phyloP scores from a whole-genome alignment of 1,139 yeast species.

The Hemisphaericaspora subhashii region DNA sequence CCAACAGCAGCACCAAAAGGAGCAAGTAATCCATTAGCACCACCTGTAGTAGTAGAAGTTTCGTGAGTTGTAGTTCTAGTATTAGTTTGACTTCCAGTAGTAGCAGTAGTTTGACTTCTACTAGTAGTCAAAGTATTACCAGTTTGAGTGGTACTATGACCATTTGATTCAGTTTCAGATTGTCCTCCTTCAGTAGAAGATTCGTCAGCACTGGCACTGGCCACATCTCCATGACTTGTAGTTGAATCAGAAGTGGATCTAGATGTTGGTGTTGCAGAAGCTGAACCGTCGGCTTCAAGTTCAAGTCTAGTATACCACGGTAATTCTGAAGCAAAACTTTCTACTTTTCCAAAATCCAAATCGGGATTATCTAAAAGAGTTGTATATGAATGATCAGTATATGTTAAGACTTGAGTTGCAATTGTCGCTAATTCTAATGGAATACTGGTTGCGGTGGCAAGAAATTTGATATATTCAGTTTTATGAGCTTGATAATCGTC shows the following conservation, averaged over 20 bases:
- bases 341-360: constrained; percentile 26
- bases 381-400: constrained; percentile 41
- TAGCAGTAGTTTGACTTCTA: constrained; percentile 6
- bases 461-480: constrained; percentile 28
- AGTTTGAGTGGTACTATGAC: background rate
- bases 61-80: constrained; percentile 8
- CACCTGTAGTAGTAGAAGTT: constrained; percentile 8
- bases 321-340: constrained; percentile 37
- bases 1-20: constrained; percentile 40
- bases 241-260: constrained; percentile 13
- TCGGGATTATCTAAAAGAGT: constrained; percentile 33
- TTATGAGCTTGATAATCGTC: constrained; percentile 32
- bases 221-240: too few species aligned
- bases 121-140: constrained; percentile 10
- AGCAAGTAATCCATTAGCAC: constrained; percentile 19
- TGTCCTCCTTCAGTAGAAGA: constrained; percentile 3
- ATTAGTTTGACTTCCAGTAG: constrained; percentile 6
- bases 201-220: background rate
- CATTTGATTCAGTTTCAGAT: too few species aligned
- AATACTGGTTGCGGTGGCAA: constrained; percentile 33
- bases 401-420: constrained; percentile 39
- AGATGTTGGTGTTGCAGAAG: background rate
- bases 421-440: constrained; percentile 38
- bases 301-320: constrained; percentile 44
- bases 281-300: background rate